Evolutionary conservation across 169 alveolate species (phyloP).

Genomic region (Cryptosporidium canis): DNA sequence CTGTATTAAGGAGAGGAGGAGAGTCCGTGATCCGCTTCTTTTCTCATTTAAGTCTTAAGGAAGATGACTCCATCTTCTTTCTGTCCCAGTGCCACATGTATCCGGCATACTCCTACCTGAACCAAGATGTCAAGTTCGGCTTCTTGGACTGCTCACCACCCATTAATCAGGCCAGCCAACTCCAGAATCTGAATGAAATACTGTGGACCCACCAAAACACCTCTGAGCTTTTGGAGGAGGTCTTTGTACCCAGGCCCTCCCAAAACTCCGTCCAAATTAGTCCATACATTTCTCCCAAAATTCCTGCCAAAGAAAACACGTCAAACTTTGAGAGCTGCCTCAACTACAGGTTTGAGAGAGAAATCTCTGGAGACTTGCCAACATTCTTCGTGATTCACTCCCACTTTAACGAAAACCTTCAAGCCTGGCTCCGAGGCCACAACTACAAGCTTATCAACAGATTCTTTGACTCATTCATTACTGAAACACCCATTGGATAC

Average conservation of each 20-base stretch:
- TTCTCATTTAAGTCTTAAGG: constrained; percentile 18
- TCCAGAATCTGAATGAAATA: neutral
- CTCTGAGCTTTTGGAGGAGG: neutral
- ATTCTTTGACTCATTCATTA: constrained; percentile 18
- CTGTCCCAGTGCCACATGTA: constrained; percentile 74
- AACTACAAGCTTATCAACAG: neutral
- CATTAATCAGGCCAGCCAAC: neutral
- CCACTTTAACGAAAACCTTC: neutral
- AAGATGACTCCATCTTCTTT: constrained; percentile 68
- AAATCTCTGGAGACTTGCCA: neutral
- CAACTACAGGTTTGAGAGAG: constrained; percentile 6
- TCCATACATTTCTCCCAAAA: neutral
- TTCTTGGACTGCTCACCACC: constrained; percentile 77
- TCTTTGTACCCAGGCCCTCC: neutral
- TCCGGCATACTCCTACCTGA: constrained; percentile 76
- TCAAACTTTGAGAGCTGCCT: neutral
- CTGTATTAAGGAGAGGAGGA: constrained; percentile 70
- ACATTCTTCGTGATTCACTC: constrained; percentile 1
- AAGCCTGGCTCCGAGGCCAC: neutral
- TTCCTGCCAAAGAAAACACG: too few species aligned
- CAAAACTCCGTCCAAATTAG: neutral
- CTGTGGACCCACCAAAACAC: constrained; percentile 13
- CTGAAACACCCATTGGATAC: constrained; percentile 23
- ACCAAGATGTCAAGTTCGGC: constrained; percentile 68
- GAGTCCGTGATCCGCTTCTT: constrained; percentile 59